Base-by-base conservation (phyloP, 306 rosid genomes). In the Citrullus mucosospermus region DNA sequence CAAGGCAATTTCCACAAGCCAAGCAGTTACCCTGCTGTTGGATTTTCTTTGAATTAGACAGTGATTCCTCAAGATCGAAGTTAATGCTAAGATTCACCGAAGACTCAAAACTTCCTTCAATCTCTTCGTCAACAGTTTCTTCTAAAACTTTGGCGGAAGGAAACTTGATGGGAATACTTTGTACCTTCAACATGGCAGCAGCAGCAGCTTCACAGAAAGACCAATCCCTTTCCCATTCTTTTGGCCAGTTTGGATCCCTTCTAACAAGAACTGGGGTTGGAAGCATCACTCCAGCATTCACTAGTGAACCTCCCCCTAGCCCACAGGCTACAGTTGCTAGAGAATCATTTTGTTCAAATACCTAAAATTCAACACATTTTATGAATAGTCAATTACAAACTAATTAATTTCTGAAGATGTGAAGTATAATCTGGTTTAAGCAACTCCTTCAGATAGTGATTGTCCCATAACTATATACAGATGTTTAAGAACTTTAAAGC, bases 141-240 rank as follows among this genome's bases (percentile, higher is more conserved):
- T 81, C 83, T 51, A 83, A 14, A 22, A 77, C 60, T 34, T 83
- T 83, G 7, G 84, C 53, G 6, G 76, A 53, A 16, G 84, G 82
- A 63, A 84, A 84, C 79, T 77, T 77, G 66, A 80, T 75, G 4
- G 82, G 82, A 62, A 78, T 11, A 6, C 79, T 80, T 55, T 78
- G 86, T 70, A 63, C 73, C 76, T 61, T 80, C 79, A 80, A 75
- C 86, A 84, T 80, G 79, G 79, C 77, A 44, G 79, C 50, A 3
- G 82, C 86, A 44, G 86, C 81, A 77, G 86, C 80, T 72, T 84
- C 84, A 80, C 84, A 80, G 41, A 50, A 60, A 30, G 50, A 74
- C 84, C 86, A 84, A 84, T 80, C 80, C 41, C 77, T 72, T 77
- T 80, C 86, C 86, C 86, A 84, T 62, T 80, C 86, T 44, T 80